These are phyloP conservation scores for Exophiala bonariae DNA, from an alignment of 2,329 filamentous ascomycete species.

Conservation along the genomic window DNA sequence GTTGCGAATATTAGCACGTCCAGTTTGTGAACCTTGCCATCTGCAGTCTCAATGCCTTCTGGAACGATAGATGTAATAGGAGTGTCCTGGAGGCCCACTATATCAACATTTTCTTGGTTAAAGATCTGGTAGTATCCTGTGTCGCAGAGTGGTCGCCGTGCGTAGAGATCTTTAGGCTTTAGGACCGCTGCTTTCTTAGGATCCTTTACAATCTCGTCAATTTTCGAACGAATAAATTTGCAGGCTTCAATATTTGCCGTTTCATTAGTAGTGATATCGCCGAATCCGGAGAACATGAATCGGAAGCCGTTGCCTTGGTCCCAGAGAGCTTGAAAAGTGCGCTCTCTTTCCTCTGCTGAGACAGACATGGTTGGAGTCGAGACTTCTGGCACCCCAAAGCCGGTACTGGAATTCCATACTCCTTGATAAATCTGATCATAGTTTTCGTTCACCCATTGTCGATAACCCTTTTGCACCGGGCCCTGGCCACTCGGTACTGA, in stretches of 20 bases:
- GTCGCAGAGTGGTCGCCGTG: slow-evolving; percentile 52
- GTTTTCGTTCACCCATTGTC: slow-evolving; percentile 31
- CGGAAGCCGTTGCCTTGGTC: slow-evolving; percentile 36
- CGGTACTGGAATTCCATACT: slow-evolving; percentile 30
- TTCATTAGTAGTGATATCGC: slow-evolving; percentile 37
- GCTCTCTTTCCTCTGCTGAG: slow-evolving; percentile 24
- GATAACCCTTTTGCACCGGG: slow-evolving; percentile 5
- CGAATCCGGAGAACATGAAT: slow-evolving; percentile 39
- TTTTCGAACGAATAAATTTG: slow-evolving; percentile 39
- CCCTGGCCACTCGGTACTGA: slow-evolving; percentile 6
- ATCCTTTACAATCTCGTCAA: slow-evolving; percentile 32
- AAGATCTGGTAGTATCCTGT: slow-evolving; percentile 52
- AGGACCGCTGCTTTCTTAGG: slow-evolving; percentile 31
- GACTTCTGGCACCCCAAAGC: slow-evolving; percentile 27
- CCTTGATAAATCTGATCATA: slow-evolving; percentile 35
- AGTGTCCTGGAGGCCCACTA: slow-evolving; percentile 38
- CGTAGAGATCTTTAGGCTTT: slow-evolving; percentile 53
- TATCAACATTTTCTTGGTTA: slow-evolving; percentile 46
- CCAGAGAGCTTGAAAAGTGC: slow-evolving; percentile 34
- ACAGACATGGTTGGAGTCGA: slow-evolving; percentile 14
- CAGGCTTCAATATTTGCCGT: slow-evolving; percentile 41
- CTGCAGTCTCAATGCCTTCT: slow-evolving; percentile 28
- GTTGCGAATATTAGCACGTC: slow-evolving; percentile 26
- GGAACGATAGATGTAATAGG: slow-evolving; percentile 29
- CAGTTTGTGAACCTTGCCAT: slow-evolving; percentile 29